These are phyloP conservation scores for Cyathus olla DNA, from an alignment of 1,284 basidiomycete genomes.

Conservation along the genomic window DNA sequence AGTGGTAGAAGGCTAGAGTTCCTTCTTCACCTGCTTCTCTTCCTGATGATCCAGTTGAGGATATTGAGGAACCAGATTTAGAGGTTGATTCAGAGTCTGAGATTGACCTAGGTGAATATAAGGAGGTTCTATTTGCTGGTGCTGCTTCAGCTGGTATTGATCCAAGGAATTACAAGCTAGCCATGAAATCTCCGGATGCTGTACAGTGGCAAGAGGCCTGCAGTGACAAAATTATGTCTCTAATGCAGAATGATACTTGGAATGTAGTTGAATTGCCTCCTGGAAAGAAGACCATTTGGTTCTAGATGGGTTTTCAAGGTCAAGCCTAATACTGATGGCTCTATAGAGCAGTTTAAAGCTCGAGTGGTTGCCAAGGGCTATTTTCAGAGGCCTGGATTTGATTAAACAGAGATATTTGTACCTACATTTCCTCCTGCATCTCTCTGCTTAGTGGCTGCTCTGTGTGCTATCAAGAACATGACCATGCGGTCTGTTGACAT, in stretches of 20 bases:
- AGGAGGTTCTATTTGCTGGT: not conserved
- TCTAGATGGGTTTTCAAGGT: conserved; percentile 46
- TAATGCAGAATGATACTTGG: conserved; percentile 13
- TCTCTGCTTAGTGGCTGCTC: conserved; percentile 43
- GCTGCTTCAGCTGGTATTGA: not conserved
- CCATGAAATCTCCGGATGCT: conserved; percentile 3
- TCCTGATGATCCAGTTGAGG: conserved; percentile 1
- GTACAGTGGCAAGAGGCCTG: conserved; percentile 14
- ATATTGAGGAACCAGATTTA: not conserved
- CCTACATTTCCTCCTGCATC: conserved; percentile 26
- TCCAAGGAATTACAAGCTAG: too few species aligned
- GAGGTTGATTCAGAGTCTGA: not conserved
- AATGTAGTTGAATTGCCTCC: conserved; percentile 12
- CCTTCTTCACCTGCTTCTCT: conserved; percentile 2
- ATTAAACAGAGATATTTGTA: conserved; percentile 31
- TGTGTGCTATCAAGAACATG: conserved; percentile 44
- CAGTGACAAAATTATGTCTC: conserved; percentile 11
- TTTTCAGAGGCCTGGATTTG: conserved; percentile 26
- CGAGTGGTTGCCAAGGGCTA: conserved; percentile 32
- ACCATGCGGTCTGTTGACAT: conserved; percentile 47
- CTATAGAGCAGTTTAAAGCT: conserved; percentile 29
- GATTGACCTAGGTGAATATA: not conserved
- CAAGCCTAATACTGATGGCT: conserved; percentile 41
- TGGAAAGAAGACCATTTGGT: conserved; percentile 15
- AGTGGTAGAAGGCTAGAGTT: conserved; percentile 6